Percentiles rank a stretch among this genome's conserved stretches.
Evolutionary conservation across 768 basidiomycete genomes (phyloP).

Genomic region (Hericium rajendrae): DNA sequence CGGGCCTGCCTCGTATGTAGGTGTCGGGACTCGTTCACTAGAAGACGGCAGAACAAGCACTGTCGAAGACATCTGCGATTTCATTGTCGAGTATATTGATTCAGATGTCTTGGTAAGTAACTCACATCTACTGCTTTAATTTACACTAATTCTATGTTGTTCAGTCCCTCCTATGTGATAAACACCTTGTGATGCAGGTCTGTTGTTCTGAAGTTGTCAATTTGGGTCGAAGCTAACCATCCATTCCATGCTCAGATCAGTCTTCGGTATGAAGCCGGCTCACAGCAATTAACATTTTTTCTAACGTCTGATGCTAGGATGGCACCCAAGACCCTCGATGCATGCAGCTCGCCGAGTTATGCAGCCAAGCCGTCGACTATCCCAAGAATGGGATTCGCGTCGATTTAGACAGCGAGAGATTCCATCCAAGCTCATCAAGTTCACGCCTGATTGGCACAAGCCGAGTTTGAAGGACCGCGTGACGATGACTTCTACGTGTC

Average conservation of each 20-base stretch:
- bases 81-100: constrained; percentile 76
- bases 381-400: constrained; percentile 69
- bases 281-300: background rate
- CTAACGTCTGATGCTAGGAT: constrained; percentile 26
- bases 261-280: constrained; percentile 38
- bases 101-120: constrained; percentile 64
- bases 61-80: constrained; percentile 67
- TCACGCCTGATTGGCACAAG: constrained; percentile 75
- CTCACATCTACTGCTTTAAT: too few relatives aligned
- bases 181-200: constrained; percentile 66
- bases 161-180: constrained; percentile 60
- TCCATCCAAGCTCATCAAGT: constrained; percentile 48
- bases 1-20: constrained; percentile 42
- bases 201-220: constrained; percentile 12
- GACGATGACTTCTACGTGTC: constrained; percentile 65
- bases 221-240: background rate
- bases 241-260: constrained; percentile 40
- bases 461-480: constrained; percentile 29
- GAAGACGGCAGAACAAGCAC: constrained; percentile 32
- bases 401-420: constrained; percentile 32
- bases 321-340: constrained; percentile 56
- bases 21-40: constrained; percentile 17
- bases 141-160: background rate
- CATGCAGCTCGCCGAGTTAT: constrained; percentile 47
- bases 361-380: constrained; percentile 67